Conservation (phyloP, 2,329 filamentous ascomycete species). For the Graphilbum fragrans region DNA sequence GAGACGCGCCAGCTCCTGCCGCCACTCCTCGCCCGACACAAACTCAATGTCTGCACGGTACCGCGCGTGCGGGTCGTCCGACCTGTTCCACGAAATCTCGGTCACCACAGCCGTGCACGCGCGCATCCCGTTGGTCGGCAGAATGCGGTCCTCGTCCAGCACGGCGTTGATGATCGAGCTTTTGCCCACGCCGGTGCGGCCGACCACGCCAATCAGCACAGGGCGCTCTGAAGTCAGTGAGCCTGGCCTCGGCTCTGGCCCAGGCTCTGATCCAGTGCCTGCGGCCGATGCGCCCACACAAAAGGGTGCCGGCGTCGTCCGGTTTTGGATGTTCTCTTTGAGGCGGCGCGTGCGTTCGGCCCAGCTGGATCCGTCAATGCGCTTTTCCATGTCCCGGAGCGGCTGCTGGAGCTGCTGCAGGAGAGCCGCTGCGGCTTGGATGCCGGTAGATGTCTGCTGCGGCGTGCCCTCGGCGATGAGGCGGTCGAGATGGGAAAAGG, state of each 20-base stretch:
- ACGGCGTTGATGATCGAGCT: conserved; percentile 51
- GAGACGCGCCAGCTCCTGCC: conserved; percentile 34
- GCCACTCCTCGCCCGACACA: conserved; percentile 38
- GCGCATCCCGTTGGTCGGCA: conserved; percentile 36
- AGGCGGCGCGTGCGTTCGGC: background rate
- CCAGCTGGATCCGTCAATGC: conserved; percentile 6
- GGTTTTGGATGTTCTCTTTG: background rate
- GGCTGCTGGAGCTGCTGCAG: conserved; percentile 12
- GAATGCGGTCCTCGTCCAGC: conserved; percentile 42
- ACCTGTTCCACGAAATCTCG: conserved; percentile 44
- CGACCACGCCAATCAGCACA: conserved; percentile 43
- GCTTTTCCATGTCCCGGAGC: conserved; percentile 12
- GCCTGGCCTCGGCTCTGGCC: no score
- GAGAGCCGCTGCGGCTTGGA: conserved; percentile 8
- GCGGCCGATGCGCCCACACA: conserved; percentile 15
- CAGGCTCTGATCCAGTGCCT: no score
- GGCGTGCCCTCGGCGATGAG: background rate
- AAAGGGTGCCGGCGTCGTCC: background rate
- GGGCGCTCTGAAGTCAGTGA: conserved; percentile 20
- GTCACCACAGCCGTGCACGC: conserved; percentile 52
- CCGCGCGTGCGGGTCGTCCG: conserved; percentile 16
- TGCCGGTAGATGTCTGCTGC: background rate
- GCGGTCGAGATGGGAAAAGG: background rate
- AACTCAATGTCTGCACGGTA: conserved; percentile 49
- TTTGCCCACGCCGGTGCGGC: conserved; percentile 51